Conservation (phyloP, 352 stramenopile species). For the Globisporangium cylindrosporum region DNA sequence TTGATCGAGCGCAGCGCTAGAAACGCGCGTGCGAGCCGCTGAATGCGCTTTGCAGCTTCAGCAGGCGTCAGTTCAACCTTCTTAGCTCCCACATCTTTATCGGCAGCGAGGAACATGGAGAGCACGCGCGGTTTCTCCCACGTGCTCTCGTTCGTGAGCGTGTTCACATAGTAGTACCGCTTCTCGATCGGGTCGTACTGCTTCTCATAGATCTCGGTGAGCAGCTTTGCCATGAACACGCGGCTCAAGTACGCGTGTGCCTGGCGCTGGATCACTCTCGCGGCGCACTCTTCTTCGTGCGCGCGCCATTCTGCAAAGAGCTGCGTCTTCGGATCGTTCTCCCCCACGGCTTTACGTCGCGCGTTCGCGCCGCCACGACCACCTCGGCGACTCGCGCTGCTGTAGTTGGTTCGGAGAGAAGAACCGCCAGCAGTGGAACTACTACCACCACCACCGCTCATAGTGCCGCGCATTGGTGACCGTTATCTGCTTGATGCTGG, state of each 20-base stretch:
- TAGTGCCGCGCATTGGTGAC: background rate
- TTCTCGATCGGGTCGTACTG: constrained; percentile 62
- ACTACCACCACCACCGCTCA: background rate
- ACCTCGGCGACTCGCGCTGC: constrained; percentile 19
- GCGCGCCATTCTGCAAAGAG: constrained; percentile 55
- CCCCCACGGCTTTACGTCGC: constrained; percentile 24
- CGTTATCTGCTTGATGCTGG: background rate
- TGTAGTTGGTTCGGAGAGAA: background rate
- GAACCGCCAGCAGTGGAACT: background rate
- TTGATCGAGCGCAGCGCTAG: constrained; percentile 38
- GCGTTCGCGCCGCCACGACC: constrained; percentile 22
- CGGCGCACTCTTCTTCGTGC: constrained; percentile 54
- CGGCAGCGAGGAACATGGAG: constrained; percentile 33
- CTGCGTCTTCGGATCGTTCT: constrained; percentile 28
- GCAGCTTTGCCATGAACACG: constrained; percentile 30
- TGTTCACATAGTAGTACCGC: constrained; percentile 68
- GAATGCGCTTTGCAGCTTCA: constrained; percentile 50
- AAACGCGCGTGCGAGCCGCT: constrained; percentile 38
- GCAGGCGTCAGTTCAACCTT: constrained; percentile 16
- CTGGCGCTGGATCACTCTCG: constrained; percentile 42
- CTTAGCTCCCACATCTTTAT: constrained; percentile 14
- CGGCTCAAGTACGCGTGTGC: constrained; percentile 40
- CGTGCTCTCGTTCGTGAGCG: constrained; percentile 53
- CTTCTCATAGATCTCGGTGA: constrained; percentile 49
- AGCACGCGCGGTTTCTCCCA: constrained; percentile 56